Evolutionary conservation across 2,329 filamentous ascomycete genomes (phyloP).

Genomic region (Aspergillus sp.): DNA sequence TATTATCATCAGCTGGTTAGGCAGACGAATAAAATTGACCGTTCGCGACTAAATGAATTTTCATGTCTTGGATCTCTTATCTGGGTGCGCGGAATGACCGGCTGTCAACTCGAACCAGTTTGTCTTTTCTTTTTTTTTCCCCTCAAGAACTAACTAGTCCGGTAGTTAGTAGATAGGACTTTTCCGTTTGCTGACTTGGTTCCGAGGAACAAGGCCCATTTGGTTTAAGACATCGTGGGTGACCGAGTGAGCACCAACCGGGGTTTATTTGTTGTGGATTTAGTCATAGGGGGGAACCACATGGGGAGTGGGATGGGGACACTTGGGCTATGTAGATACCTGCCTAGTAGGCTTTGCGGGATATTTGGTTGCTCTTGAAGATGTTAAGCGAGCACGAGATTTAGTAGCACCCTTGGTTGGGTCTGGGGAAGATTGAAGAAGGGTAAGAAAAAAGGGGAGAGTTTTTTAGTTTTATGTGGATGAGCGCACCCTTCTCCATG

Average conservation of each 20-base stretch:
- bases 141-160: neutral
- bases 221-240: neutral
- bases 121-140: too few relatives aligned
- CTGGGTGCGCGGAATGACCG: neutral
- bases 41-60: neutral
- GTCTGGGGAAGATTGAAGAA: neutral
- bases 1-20: neutral
- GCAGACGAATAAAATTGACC: neutral
- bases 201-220: neutral
- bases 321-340: neutral
- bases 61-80: neutral
- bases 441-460: neutral
- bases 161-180: neutral
- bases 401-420: neutral
- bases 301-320: neutral
- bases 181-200: neutral
- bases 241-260: neutral
- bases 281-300: neutral
- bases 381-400: neutral
- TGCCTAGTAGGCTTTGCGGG: neutral
- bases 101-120: neutral
- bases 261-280: neutral
- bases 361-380: neutral
- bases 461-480: too few relatives aligned
- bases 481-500: too few relatives aligned